These are phyloP conservation scores for Brettanomyces bruxellensis DNA, from an alignment of 805 yeast species.

Conservation along the genomic window DNA sequence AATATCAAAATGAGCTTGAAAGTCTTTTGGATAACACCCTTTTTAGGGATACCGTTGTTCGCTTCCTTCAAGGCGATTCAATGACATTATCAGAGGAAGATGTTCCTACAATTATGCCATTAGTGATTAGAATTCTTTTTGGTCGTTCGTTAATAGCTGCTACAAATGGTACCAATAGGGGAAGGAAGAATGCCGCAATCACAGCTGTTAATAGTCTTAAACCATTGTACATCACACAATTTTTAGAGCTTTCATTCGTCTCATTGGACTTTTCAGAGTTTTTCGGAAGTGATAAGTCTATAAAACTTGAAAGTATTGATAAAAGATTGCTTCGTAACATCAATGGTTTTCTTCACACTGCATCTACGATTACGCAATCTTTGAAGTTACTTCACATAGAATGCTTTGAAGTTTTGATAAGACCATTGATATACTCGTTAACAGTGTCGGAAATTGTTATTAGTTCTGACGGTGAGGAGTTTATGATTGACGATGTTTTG, in stretches of 20 bases:
- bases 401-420: constrained; percentile 40
- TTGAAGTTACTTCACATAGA: constrained; percentile 49
- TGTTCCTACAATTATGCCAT: constrained; percentile 50
- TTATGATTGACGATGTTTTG: constrained; percentile 10
- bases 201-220: constrained; percentile 51
- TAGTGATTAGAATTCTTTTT: constrained; percentile 67
- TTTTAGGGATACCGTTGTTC: constrained; percentile 77
- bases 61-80: constrained; percentile 45
- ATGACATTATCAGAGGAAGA: constrained; percentile 57
- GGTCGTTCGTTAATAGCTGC: constrained; percentile 75
- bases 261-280: constrained; percentile 36
- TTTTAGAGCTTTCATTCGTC: constrained; percentile 53
- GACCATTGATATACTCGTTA: constrained; percentile 50
- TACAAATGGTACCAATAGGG: constrained; percentile 60
- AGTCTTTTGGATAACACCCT: constrained; percentile 74
- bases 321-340: constrained; percentile 36
- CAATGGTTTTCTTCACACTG: constrained; percentile 57
- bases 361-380: constrained; percentile 44
- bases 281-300: constrained; percentile 13
- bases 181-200: constrained; percentile 64
- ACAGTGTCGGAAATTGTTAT: constrained; percentile 40
- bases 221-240: constrained; percentile 43
- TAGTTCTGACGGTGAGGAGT: constrained; percentile 7
- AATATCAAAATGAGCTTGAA: constrained; percentile 63
- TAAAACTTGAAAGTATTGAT: constrained; percentile 5